Evolutionary conservation across 345 rosid genomes (phyloP).

Genomic region (Citrus hindsii): DNA sequence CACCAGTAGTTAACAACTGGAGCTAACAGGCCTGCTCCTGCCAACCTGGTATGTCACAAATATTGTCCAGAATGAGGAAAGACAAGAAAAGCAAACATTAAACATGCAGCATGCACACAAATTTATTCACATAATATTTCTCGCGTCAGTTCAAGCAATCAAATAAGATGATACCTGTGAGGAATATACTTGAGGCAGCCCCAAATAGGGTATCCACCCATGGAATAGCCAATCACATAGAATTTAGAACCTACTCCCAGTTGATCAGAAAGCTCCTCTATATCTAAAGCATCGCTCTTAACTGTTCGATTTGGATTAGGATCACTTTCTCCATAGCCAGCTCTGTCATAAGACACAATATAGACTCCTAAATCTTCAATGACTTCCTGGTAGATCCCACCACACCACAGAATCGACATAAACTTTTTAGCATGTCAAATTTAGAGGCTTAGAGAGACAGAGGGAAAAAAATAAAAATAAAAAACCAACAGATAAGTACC

Average conservation of each 20-base stretch:
- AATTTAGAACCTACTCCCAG: conserved; percentile 54
- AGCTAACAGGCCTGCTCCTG: conserved; percentile 50
- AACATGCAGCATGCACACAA: background rate
- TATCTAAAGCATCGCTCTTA: conserved; percentile 53
- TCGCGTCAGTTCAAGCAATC: background rate
- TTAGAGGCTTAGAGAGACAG: background rate
- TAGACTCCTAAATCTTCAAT: conserved; percentile 50
- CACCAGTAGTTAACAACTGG: conserved; percentile 66
- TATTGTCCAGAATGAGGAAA: conserved; percentile 2
- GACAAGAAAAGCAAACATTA: background rate
- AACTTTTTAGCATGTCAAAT: background rate
- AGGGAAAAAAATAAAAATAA: background rate
- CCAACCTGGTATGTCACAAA: conserved; percentile 33
- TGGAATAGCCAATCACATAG: conserved; percentile 50
- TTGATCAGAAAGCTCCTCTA: conserved; percentile 69
- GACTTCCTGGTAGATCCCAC: conserved; percentile 41
- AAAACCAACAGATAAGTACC: conserved; percentile 26
- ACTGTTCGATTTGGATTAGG: conserved; percentile 48
- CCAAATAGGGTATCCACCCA: conserved; percentile 57
- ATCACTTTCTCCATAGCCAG: conserved; percentile 79
- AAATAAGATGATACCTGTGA: conserved; percentile 41
- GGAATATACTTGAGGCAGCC: conserved; percentile 67
- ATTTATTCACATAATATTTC: background rate
- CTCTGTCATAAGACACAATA: conserved; percentile 60
- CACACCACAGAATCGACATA: background rate